Conservation (phyloP, 2,329 filamentous ascomycete genomes). For the Exophiala sp. region DNA sequence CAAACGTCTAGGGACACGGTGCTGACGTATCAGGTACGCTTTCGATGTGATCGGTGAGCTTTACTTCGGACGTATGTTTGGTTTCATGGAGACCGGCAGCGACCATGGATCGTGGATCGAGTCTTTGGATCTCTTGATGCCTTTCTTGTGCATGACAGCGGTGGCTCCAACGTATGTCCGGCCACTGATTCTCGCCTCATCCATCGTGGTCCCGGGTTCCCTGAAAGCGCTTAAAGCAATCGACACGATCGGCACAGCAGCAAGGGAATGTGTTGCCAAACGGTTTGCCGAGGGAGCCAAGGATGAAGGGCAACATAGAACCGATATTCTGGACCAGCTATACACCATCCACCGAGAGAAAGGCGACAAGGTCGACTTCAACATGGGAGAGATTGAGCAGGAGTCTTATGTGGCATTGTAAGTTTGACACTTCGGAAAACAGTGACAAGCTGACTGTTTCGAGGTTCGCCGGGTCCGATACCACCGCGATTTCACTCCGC, state of each 20-base stretch:
- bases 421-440: neutral
- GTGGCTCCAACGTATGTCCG: conserved; percentile 32
- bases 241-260: conserved; percentile 28
- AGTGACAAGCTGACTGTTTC: neutral
- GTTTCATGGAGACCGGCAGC: conserved; percentile 37
- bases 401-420: conserved; percentile 20
- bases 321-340: conserved; percentile 32
- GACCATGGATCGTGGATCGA: conserved; percentile 39
- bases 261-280: conserved; percentile 29
- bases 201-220: conserved; percentile 27
- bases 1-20: neutral
- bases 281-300: conserved; percentile 22
- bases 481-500: conserved; percentile 10
- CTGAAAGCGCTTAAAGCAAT: conserved; percentile 30
- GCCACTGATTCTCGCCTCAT: conserved; percentile 29
- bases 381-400: conserved; percentile 19
- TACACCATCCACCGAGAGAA: conserved; percentile 30
- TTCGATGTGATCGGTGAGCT: conserved; percentile 43
- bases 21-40: conserved; percentile 32
- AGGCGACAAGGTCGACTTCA: conserved; percentile 32
- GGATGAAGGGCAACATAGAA: conserved; percentile 25
- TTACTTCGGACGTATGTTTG: conserved; percentile 39
- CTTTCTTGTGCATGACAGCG: conserved; percentile 30
- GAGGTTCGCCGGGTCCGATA: conserved; percentile 17
- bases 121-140: conserved; percentile 35